Percentiles rank a stretch among this genome's conserved stretches.
phyloP scores from a whole-genome alignment of 2,329 filamentous ascomycete species.

The Ophiostoma piceae region DNA sequence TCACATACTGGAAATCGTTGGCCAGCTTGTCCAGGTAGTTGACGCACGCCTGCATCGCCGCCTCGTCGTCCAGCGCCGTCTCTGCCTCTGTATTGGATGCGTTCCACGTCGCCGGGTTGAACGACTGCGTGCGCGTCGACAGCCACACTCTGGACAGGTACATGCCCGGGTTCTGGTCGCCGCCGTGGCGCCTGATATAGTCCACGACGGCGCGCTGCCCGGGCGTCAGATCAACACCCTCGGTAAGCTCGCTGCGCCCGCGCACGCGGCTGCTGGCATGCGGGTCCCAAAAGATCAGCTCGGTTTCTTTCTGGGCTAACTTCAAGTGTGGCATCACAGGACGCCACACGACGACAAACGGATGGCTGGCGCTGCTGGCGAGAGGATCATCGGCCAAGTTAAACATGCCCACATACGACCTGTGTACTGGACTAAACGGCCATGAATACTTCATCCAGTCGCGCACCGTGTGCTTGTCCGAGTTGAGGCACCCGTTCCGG shows the following conservation, averaged over 20 bases:
- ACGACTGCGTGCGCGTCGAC: not conserved
- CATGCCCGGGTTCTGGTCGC: slow-evolving; percentile 11
- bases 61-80: not conserved
- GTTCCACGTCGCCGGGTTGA: not conserved
- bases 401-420: slow-evolving; percentile 45
- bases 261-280: slow-evolving; percentile 31
- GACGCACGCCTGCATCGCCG: slow-evolving; percentile 25
- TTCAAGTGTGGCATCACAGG: slow-evolving; percentile 38
- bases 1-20: slow-evolving; percentile 32
- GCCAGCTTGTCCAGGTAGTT: slow-evolving; percentile 36
- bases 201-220: slow-evolving; percentile 44
- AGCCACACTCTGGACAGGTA: not conserved
- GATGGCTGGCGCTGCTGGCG: slow-evolving; percentile 35
- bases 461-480: not conserved
- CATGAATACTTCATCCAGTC: not conserved
- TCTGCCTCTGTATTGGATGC: too few relatives aligned
- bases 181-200: not conserved
- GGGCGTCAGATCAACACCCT: slow-evolving; percentile 37
- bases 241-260: slow-evolving; percentile 25
- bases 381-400: slow-evolving; percentile 43
- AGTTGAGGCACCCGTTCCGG: not conserved
- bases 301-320: slow-evolving; percentile 36
- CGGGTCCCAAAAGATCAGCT: slow-evolving; percentile 54
- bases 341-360: slow-evolving; percentile 50
- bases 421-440: slow-evolving; percentile 32